Conservation (phyloP, 768 basidiomycete genomes). For the Hypsizygus marmoreus region DNA sequence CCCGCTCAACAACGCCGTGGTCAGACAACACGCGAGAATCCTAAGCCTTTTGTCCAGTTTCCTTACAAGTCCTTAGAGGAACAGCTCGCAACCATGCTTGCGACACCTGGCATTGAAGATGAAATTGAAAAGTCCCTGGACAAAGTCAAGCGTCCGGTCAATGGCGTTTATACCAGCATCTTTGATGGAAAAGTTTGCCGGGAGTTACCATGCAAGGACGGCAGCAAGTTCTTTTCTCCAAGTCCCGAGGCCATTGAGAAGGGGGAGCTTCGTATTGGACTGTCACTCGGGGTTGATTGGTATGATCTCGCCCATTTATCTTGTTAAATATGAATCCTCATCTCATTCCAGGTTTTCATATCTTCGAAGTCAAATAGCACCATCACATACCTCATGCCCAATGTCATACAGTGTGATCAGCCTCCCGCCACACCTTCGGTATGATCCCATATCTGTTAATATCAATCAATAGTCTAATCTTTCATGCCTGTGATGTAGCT, state of each 20-base stretch:
- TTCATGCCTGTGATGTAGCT: too few relatives aligned
- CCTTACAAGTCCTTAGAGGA: conserved; percentile 17
- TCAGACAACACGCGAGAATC: too few relatives aligned
- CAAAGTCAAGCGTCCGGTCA: background rate
- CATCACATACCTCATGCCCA: conserved; percentile 35
- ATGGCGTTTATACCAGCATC: conserved; percentile 22
- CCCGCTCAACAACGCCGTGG: too few relatives aligned
- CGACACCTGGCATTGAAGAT: conserved; percentile 25
- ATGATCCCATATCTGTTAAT: too few relatives aligned
- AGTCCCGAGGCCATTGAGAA: conserved; percentile 8
- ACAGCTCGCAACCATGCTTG: conserved; percentile 16
- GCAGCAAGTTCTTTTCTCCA: conserved; percentile 27
- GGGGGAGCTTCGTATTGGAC: conserved; percentile 30
- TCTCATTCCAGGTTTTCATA: conserved; percentile 35
- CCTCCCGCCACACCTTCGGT: conserved; percentile 28
- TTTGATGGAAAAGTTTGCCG: conserved; percentile 29
- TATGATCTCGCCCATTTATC: conserved; percentile 17
- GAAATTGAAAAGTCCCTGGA: conserved; percentile 18
- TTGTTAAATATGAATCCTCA: background rate
- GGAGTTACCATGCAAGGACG: conserved; percentile 24
- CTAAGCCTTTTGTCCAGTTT: conserved; percentile 11
- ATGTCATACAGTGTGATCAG: conserved; percentile 36
- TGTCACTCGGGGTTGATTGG: conserved; percentile 33
- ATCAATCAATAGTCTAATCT: too few relatives aligned
- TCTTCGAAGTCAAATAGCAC: conserved; percentile 31